Base-by-base conservation (phyloP, 2,329 filamentous ascomycete genomes). In the Talaromyces sp. region DNA sequence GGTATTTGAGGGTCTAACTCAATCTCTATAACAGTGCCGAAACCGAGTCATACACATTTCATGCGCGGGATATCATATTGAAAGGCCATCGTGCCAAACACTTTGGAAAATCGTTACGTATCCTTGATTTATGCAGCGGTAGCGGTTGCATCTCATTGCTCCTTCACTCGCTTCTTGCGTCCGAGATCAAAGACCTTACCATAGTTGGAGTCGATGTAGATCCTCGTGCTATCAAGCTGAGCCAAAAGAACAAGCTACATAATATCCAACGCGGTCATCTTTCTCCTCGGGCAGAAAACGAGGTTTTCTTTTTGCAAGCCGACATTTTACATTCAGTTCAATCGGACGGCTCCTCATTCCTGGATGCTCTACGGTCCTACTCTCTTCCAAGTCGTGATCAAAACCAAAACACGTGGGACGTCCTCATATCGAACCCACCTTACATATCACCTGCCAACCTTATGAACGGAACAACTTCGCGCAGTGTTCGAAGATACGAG, bases 71-170 rank as follows among this genome's bases (percentile, higher is more conserved):
- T 5, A 68, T 83, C 22, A 74, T 87, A 50, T 68, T 70, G 37
- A 65, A 70, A 59, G 43, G 68, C 19, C 43, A 19, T 6, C 16
- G 31, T 41, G n/a, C 62, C 37, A 39, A 39, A 8, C 19, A 50
- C 14, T 41, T 60, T 8, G 35, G 45, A 43, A n/a, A 11, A 13
- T 63, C 3, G 47, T 70, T 96, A 13, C 84, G 83, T 13, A 81
- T 98, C 47, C 76, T 97, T 9, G 95, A 99, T 76, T 82, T 97
- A 35, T 98, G 95, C 76, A 93, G 92, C 0, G 95, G 95, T 10
- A 92, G 91, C 5, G 95, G 95, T 4, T 97, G 94, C 78, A 96
- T 98, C 68, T 86, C 92, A 0, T 84, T 98, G 9, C 85, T 92
- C 3, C 82, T 97, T 7, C 86, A 90, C 67, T 82, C 88, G 41